Evolutionary conservation across 1,139 yeast genomes (phyloP).

Genomic region (Candida mesenterica): DNA sequence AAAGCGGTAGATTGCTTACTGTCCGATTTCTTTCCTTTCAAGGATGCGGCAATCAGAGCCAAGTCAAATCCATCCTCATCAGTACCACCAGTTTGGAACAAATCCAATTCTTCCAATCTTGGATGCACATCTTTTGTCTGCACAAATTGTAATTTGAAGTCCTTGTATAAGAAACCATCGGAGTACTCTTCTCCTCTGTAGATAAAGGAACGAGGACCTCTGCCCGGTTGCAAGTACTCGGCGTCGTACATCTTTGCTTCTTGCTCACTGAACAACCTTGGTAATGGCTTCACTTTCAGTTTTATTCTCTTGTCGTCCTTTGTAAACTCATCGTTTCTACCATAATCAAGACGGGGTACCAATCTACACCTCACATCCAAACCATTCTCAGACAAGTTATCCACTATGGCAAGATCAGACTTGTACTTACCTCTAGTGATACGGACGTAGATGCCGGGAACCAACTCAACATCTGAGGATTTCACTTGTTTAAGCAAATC

Average conservation of each 20-base stretch:
- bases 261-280: conserved; percentile 77
- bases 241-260: conserved; percentile 57
- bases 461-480: conserved; percentile 81
- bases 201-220: conserved; percentile 71
- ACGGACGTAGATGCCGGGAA: conserved; percentile 91
- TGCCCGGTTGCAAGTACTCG: conserved; percentile 62
- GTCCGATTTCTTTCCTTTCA: conserved; percentile 54
- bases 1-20: conserved; percentile 49
- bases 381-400: conserved; percentile 90
- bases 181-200: conserved; percentile 87
- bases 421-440: conserved; percentile 88
- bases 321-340: conserved; percentile 59
- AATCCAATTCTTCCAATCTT: conserved; percentile 80
- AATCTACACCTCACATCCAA: conserved; percentile 88
- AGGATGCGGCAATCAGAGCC: conserved; percentile 78
- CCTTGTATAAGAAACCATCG: conserved; percentile 85
- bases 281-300: conserved; percentile 73
- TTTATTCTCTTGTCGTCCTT: conserved; percentile 53
- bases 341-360: conserved; percentile 92
- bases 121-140: conserved; percentile 87
- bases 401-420: conserved; percentile 91
- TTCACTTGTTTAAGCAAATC: conserved; percentile 88
- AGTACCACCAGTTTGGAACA: conserved; percentile 71
- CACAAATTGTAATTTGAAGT: conserved; percentile 77
- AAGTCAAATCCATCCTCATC: conserved; percentile 78